phyloP scores from a whole-genome alignment of 2,329 filamentous ascomycete genomes.

The Aureobasidium zeae region DNA sequence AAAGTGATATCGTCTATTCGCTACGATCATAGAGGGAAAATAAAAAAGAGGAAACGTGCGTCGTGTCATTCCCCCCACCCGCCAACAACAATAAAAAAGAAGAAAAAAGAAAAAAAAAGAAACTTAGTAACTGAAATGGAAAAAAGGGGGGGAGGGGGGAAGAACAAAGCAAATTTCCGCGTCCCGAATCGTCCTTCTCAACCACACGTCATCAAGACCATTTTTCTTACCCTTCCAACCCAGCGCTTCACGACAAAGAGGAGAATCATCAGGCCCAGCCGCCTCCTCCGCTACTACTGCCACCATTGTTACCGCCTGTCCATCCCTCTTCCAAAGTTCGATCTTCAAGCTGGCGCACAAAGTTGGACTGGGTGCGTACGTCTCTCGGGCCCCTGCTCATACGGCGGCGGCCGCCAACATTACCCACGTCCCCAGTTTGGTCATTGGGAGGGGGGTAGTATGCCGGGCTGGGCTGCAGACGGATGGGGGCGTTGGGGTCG shows the following conservation, averaged over 20 bases:
- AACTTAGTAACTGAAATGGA: not conserved
- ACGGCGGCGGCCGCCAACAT: conserved; percentile 65
- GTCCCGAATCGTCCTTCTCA: not conserved
- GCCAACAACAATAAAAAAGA: too few species aligned
- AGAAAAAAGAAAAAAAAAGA: not conserved
- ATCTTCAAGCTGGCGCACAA: conserved; percentile 91
- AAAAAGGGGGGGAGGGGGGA: not conserved
- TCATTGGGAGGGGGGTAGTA: conserved; percentile 92
- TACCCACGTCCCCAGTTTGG: conserved; percentile 55
- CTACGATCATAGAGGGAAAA: too few species aligned
- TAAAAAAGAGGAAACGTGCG: too few species aligned
- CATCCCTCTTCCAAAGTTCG: conserved; percentile 85
- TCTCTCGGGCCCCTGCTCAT: conserved; percentile 38
- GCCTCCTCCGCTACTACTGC: not conserved
- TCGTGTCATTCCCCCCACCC: too few species aligned
- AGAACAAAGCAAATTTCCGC: not conserved
- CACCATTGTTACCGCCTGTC: conserved; percentile 44
- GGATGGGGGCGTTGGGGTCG: conserved; percentile 87
- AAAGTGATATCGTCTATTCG: too few species aligned
- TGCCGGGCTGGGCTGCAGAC: conserved; percentile 87
- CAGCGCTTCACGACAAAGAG: not conserved
- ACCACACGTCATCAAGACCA: not conserved
- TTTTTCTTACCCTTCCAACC: not conserved
- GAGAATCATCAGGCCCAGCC: conserved; percentile 16
- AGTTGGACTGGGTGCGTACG: conserved; percentile 59